Evolutionary conservation across 2,329 filamentous ascomycete species (phyloP), one percentile per base, ranked within the genome.

Genomic region (Aspergillus carbonarius): DNA sequence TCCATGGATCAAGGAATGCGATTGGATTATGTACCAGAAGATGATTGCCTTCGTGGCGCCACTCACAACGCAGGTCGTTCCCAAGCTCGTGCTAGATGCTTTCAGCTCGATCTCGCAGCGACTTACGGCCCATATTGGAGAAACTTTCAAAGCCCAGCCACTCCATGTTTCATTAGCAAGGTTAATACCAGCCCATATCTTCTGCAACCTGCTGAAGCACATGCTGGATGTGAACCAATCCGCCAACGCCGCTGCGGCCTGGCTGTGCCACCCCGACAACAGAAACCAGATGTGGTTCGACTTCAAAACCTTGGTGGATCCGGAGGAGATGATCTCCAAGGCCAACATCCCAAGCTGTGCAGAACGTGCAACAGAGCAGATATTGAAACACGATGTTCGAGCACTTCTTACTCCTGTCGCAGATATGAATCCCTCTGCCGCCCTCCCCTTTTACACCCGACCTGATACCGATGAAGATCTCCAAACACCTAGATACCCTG

Each of bases 281-380:
- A 87, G 95, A 55, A 92, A 95, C 64, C 90, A 95, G 70, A 98
- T 99, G 95, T 97, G 95, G 80, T 81, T 89, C 52, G 95, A 99
- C 70, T 96, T 93, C 54, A 73, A 72, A 55, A 71, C 70, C 2
- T 65, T 77, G 42, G 71, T 78, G 15, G 70, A 76, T 49, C 75
- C 72, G 1, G 72, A 71, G 55, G 76, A 75, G 42, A 75, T 74
- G 73, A 74, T 76, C 34, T 62, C 64, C n/a, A 75, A 70, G 59
- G 74, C 76, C 44, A 76, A 77, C 37, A 74, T 78, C 39, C 76
- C 76, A 1, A 67, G 63, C 13, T 78, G 74, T 46, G 74, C 74
- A 1, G 70, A 75, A 54, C 63, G 57, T 30, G 68, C 71, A 12
- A 68, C 71, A 1, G 70, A 74, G 51, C 71, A 73, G 54, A 76